Evolutionary conservation across 2,329 filamentous ascomycete genomes (phyloP), one percentile per base, ranked within the genome.

Genomic region (Saccharata proteae): DNA sequence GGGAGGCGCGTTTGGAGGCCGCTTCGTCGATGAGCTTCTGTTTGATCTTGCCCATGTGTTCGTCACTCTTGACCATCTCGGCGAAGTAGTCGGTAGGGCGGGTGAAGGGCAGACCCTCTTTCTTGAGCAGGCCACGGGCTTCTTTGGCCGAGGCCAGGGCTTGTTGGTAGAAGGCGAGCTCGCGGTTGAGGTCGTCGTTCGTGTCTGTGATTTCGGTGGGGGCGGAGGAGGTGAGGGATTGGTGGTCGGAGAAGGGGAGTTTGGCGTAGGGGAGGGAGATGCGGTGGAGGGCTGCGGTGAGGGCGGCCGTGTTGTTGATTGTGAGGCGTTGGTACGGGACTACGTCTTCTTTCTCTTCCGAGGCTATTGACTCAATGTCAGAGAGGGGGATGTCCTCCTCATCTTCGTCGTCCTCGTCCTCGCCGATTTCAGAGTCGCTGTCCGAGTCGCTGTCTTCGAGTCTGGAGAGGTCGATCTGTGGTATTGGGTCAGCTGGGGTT

Each of bases 41-140:
- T 68, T 92, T 92, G 54, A 98, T 82, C 68, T 82, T 86, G 54
- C 82, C 82, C 90, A 98, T 98, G 58, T 94, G 90, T 48, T 92
- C 88, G 54, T 98, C 19, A 49, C 79, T 83, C 73, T 96, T 96
- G 49, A 94, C 78, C 86, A 96, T 98, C 67, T 98, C 90, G 26
- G 90, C 90, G 48, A 98, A 98, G 63, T 93, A 98, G 61, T 98
- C 90, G 34, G 74, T 77, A 3, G 90, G 90, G 7, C 90, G 73
- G 16, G 83, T 79, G 61, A 98, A 98, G 5, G 81, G 73, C 1
- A 88, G 70, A 6, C 79, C 79, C 57, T 94, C 88, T 40, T 79
- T 77, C 51, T 81, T 79, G 15, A 98, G 68, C 39, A 77, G 63
- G n/a, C 63, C 56, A 34, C 88, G 79, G 3, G 74, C 90, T 38